Conservation (phyloP, 2,329 filamentous ascomycete genomes). For the Gliomastix tumulicola region DNA sequence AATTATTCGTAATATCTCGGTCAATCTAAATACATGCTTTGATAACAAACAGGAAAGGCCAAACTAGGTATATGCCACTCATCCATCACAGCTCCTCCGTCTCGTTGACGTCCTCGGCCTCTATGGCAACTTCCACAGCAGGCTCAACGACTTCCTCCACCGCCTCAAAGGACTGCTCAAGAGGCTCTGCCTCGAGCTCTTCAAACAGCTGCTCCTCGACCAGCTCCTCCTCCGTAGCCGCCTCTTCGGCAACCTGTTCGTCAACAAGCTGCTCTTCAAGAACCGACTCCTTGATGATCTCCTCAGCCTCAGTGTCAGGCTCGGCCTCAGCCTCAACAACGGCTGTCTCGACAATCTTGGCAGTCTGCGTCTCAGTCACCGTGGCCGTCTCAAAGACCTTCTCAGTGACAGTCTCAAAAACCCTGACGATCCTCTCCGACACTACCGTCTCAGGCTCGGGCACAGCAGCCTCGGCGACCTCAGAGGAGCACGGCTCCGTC, state of each 20-base stretch:
- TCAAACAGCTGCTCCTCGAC: not conserved
- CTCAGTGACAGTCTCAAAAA: slow-evolving; percentile 27
- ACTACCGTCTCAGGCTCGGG: slow-evolving; percentile 7
- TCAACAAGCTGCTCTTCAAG: not conserved
- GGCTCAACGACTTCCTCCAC: not conserved
- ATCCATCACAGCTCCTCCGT: not conserved
- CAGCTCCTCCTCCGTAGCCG: not conserved
- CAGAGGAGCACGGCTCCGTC: too few relatives aligned
- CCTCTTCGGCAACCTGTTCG: not conserved
- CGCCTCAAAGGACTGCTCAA: not conserved
- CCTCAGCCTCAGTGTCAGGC: slow-evolving; percentile 4
- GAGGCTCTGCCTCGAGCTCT: too few relatives aligned
- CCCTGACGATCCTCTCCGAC: slow-evolving; percentile 12
- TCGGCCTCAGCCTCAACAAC: not conserved
- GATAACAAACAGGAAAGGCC: not conserved
- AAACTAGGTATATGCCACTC: not conserved
- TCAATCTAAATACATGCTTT: slow-evolving; percentile 2
- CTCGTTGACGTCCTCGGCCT: slow-evolving; percentile 1
- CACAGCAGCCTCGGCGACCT: slow-evolving; percentile 2
- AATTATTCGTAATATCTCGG: too few relatives aligned
- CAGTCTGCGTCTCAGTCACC: slow-evolving; percentile 13
- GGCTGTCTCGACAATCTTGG: slow-evolving; percentile 4
- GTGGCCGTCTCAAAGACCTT: slow-evolving; percentile 21
- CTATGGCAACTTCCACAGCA: not conserved
- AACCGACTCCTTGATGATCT: not conserved